Base-by-base conservation (phyloP, 805 yeast genomes). In the Martiniozyma abietophila region DNA sequence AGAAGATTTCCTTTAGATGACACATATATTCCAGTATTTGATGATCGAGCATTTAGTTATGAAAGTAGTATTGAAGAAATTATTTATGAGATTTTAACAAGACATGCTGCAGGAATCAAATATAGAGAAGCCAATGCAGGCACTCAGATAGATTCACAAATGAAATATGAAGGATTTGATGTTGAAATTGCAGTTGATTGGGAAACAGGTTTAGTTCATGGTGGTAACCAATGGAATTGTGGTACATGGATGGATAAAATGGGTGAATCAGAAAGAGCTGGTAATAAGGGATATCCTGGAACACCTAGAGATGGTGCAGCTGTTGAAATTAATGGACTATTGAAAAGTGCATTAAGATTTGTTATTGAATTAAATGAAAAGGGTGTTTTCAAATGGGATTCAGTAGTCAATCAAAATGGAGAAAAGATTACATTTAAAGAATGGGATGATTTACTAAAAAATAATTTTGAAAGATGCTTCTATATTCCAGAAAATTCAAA, bases 171-270 rank as follows among this genome's bases (percentile, higher is more conserved):
- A 49, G 98, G 98, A 0, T 89, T 89, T 64, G 80, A 89, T 53
- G 88, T 89, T 29, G 70, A 73, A 43, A 70, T 88, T 2, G 49
- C 59, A 38, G 85, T 88, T 29, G 96, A 89, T 54, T 89, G 96
- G 96, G 49, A 62, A 0, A 86, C 82, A 9, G 98, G 98, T 1
- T 61, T 92, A 20, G 63, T 88, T 4, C 80, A 75, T 54, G 98
- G 97, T 29, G 97, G 98, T 2, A 82, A 83, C 31, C 95, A 82
- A 56, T 74, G 61, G 54, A 89, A 89, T 53, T 89, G 98, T 62
- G 98, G 98, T 16, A 92, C 98, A 0, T 89, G 98, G 98, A 89
- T 88, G 96, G 98, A 89, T 59, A 89, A 89, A 61, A 89, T 89
- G 97, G 98, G 98, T 18, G 97, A 92, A 61, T 82, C 95, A 50